Evolutionary conservation across 1,284 basidiomycete species (phyloP).

Genomic region (Trichosporon sp.): DNA sequence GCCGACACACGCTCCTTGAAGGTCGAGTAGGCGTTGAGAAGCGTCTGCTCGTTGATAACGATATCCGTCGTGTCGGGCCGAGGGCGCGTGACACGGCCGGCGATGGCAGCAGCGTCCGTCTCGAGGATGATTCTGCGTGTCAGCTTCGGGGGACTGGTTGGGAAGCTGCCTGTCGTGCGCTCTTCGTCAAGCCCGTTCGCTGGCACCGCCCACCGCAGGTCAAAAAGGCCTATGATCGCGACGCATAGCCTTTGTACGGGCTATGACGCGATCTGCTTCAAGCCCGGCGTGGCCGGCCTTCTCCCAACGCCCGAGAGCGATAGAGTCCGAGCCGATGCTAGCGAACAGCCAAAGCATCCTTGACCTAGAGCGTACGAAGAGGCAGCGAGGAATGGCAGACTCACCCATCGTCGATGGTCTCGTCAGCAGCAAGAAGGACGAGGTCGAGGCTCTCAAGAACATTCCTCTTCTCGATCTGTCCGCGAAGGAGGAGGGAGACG

Average conservation of each 20-base stretch:
- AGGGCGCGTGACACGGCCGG: slow-evolving; percentile 87
- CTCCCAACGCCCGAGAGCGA: background rate
- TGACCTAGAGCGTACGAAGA: background rate
- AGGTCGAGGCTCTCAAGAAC: slow-evolving; percentile 93
- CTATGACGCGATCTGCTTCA: too few relatives aligned
- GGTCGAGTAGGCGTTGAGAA: slow-evolving; percentile 85
- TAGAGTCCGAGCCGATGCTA: too few relatives aligned
- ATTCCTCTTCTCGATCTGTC: slow-evolving; percentile 91
- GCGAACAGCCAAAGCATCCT: too few relatives aligned
- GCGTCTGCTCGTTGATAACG: slow-evolving; percentile 97
- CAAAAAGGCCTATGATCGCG: too few relatives aligned
- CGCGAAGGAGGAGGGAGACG: slow-evolving; percentile 74
- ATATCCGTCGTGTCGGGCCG: slow-evolving; percentile 92
- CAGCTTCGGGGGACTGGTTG: background rate
- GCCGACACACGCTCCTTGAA: slow-evolving; percentile 74
- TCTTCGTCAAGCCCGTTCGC: too few relatives aligned
- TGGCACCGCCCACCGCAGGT: too few relatives aligned
- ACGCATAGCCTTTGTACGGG: too few relatives aligned
- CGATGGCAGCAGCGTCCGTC: slow-evolving; percentile 91
- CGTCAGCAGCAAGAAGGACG: slow-evolving; percentile 87
- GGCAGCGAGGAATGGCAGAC: slow-evolving; percentile 36
- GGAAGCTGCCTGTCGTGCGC: background rate
- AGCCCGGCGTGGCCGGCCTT: too few relatives aligned
- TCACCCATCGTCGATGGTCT: slow-evolving; percentile 96
- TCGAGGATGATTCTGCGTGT: slow-evolving; percentile 85